Percentiles rank a stretch among this genome's conserved stretches.
These are phyloP conservation scores for Paracamarosporium sp. DNA, from an alignment of 2,329 filamentous ascomycete genomes.

Conservation along the genomic window DNA sequence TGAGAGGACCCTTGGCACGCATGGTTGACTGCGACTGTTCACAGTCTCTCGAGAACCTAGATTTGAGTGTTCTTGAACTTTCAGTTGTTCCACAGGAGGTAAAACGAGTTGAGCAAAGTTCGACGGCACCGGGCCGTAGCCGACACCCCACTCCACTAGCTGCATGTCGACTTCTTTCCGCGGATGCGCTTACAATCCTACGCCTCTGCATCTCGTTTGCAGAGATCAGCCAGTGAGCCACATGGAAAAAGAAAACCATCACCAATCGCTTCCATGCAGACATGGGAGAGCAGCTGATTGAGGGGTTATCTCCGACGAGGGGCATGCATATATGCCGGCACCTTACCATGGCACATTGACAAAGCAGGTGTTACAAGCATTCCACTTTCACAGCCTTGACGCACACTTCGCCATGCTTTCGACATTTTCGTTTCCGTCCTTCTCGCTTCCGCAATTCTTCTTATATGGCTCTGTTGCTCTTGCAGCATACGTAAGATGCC, in stretches of 20 bases:
- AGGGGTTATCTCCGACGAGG: neutral
- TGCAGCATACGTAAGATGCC: slow-evolving; percentile 10
- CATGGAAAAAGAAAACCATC: neutral
- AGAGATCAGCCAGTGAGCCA: neutral
- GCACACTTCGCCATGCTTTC: neutral
- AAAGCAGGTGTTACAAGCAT: neutral
- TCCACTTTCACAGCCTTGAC: neutral
- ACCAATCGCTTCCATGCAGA: neutral
- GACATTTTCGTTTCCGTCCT: neutral
- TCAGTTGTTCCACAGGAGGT: neutral
- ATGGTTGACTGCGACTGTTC: neutral
- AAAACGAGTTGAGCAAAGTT: neutral
- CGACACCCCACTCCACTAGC: neutral
- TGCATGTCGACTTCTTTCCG: neutral
- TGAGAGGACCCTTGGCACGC: slow-evolving; percentile 13
- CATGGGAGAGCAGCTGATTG: neutral
- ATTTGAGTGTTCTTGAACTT: neutral
- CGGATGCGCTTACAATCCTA: neutral
- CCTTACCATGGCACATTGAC: neutral
- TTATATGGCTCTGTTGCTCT: neutral
- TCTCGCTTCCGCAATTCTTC: neutral
- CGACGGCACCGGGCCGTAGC: neutral
- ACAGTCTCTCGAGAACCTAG: neutral
- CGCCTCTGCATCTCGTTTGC: slow-evolving; percentile 3
- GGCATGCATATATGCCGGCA: neutral